Percentiles rank a stretch among this genome's conserved stretches.
phyloP scores from a whole-genome alignment of 176 grass and related monocot species.

The Oryza meridionalis region DNA sequence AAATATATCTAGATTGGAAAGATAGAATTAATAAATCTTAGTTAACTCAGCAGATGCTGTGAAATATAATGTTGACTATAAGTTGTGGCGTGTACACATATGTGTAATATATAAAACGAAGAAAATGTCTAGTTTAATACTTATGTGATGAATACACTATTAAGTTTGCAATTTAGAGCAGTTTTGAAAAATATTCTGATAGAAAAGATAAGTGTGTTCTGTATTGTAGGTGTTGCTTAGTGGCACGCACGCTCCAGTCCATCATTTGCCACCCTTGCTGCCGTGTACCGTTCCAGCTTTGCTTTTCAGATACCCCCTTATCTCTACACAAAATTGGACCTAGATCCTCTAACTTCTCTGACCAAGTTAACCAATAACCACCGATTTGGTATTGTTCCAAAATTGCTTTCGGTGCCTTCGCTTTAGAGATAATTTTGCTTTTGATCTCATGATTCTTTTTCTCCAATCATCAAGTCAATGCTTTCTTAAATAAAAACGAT shows the following conservation, averaged over 20 bases:
- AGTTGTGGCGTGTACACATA: neutral
- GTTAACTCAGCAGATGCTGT: neutral
- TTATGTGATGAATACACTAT: neutral
- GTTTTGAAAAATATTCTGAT: neutral
- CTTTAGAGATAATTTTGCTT: neutral
- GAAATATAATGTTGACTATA: neutral
- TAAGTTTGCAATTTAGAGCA: neutral
- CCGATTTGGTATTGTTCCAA: neutral
- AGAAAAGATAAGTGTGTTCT: neutral
- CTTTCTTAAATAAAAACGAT: neutral
- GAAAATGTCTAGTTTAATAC: neutral
- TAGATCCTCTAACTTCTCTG: neutral
- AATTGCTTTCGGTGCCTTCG: neutral
- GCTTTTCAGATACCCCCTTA: neutral
- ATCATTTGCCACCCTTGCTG: conserved; percentile 42
- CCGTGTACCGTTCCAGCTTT: conserved; percentile 26
- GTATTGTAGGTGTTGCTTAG: conserved; percentile 18
- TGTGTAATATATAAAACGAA: neutral
- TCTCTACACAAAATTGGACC: neutral
- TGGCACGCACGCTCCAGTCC: conserved; percentile 51
- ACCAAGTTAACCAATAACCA: neutral
- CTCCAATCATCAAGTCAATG: neutral
- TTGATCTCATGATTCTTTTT: neutral
- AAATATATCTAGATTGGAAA: too few relatives aligned
- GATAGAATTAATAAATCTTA: neutral